Evolutionary conservation across 257 asterid genomes (phyloP), one percentile per base, ranked within the genome.

Genomic region (Schizonepeta tenuifolia): DNA sequence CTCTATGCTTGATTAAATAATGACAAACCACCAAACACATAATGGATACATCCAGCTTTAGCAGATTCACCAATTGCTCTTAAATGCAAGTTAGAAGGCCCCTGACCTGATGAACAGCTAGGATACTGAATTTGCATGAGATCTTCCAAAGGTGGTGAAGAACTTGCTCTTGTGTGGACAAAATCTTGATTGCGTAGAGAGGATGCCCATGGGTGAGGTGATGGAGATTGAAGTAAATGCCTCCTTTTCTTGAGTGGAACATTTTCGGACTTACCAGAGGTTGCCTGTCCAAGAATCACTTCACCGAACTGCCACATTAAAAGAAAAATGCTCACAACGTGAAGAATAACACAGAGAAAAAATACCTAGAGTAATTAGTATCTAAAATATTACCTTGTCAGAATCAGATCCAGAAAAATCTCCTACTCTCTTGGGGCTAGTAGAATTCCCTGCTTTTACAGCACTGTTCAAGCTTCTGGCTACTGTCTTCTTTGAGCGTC

Each of bases 181-280:
- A 85, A 71, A 61, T 67, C 83, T 44, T 74, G 80, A 58, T 69
- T 43, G 64, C 59, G 68, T 28, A 63, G 43, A 28, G 85, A 65
- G 24, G 80, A 73, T 31, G 69, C 64, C 17, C 75, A 73, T 7
- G 83, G 79, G 40, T 76, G 79, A 53, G 86, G 77, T 44, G 67
- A 72, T n/a, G 85, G 78, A 68, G 93, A 80, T 47, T 75, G 83
- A 66, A 80, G 82, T 67, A 82, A 64, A 53, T 77, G 83, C 50
- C 96, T 88, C 73, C 93, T 80, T 79, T 90, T 90, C 87, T 88
- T 93, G 69, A 83, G 68, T 6, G 92, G 97, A 20, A 88, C 84
- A 35, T 58, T 76, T 65, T 84, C 91, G 5, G 72, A 67, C 75
- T 82, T 86, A 15, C 83, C 79, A 49, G 86, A 70, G 53, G 80